phyloP scores from a whole-genome alignment of 2,329 filamentous ascomycete genomes.

The Camillea tinctor region DNA sequence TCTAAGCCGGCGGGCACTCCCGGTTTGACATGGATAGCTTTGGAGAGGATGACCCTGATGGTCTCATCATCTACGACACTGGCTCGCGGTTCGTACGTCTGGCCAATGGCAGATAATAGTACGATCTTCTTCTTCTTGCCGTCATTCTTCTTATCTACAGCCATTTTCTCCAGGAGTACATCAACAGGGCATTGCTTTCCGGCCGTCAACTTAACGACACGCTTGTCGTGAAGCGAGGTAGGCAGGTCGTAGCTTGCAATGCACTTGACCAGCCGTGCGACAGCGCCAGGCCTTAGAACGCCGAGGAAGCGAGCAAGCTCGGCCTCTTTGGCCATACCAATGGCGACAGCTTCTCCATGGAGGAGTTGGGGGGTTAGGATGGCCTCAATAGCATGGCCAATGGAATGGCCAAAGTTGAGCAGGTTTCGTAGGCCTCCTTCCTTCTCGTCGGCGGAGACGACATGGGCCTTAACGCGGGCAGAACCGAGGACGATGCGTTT shows the following conservation, averaged over 20 bases:
- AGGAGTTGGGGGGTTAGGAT: conserved; percentile 93
- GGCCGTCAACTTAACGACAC: conserved; percentile 76
- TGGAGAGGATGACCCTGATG: conserved; percentile 79
- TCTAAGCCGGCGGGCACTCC: conserved; percentile 65
- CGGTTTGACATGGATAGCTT: conserved; percentile 71
- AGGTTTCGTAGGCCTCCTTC: conserved; percentile 93
- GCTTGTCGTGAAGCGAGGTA: conserved; percentile 79
- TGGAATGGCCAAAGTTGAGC: conserved; percentile 96
- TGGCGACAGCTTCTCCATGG: conserved; percentile 92
- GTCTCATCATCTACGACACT: conserved; percentile 84
- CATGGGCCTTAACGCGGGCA: conserved; percentile 88
- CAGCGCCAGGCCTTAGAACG: conserved; percentile 78
- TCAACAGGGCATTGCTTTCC: conserved; percentile 88
- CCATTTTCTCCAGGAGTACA: conserved; percentile 86
- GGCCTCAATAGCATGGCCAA: conserved; percentile 94
- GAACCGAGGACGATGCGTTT: conserved; percentile 85
- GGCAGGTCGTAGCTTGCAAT: conserved; percentile 92
- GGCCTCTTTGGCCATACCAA: conserved; percentile 98
- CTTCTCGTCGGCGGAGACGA: conserved; percentile 91
- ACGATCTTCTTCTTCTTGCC: conserved; percentile 95
- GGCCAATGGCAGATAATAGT: conserved; percentile 84
- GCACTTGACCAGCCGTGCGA: conserved; percentile 87
- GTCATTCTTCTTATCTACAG: conserved; percentile 97
- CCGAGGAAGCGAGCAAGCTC: conserved; percentile 89
- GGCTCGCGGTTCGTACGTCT: conserved; percentile 82